Evolutionary conservation across 2,329 filamentous ascomycete species (phyloP).

Genomic region (Alternaria longipes): DNA sequence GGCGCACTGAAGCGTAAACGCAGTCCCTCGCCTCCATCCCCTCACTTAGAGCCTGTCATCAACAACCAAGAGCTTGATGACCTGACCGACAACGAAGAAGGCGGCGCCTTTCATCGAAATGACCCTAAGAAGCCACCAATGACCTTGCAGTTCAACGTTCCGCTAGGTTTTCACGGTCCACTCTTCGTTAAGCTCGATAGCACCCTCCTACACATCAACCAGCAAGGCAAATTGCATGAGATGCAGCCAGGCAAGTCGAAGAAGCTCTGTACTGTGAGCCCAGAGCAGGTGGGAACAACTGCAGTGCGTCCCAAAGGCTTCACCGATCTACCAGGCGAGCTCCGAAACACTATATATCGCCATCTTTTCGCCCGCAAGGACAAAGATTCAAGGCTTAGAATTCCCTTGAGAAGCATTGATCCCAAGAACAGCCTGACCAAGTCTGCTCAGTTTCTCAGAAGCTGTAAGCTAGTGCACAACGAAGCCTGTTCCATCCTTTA

Average conservation of each 20-base stretch:
- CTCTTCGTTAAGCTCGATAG: constrained; percentile 55
- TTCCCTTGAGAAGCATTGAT: constrained; percentile 28
- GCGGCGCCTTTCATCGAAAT: constrained; percentile 23
- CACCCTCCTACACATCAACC: constrained; percentile 26
- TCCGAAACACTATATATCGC: constrained; percentile 60
- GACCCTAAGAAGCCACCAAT: constrained; percentile 39
- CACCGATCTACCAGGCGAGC: constrained; percentile 49
- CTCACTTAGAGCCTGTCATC: constrained; percentile 46
- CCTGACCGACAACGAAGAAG: constrained; percentile 41
- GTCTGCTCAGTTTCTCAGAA: constrained; percentile 57
- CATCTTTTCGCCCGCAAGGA: constrained; percentile 51
- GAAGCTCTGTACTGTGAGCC: constrained; percentile 9
- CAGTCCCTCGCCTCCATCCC: constrained; percentile 47
- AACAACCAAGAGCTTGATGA: constrained; percentile 41
- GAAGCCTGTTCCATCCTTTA: constrained; percentile 61
- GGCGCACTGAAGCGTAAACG: constrained; percentile 50
- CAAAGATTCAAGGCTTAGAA: constrained; percentile 45
- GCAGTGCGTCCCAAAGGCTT: constrained; percentile 29
- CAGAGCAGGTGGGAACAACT: neutral
- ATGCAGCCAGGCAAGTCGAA: constrained; percentile 28
- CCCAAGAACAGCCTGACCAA: constrained; percentile 46
- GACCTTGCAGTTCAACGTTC: constrained; percentile 58
- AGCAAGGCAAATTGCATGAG: constrained; percentile 21
- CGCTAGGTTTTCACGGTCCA: constrained; percentile 57
- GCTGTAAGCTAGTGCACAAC: constrained; percentile 55